Base-by-base conservation (phyloP, 495 filamentous ascomycete genomes). In the Cryomyces minteri region DNA sequence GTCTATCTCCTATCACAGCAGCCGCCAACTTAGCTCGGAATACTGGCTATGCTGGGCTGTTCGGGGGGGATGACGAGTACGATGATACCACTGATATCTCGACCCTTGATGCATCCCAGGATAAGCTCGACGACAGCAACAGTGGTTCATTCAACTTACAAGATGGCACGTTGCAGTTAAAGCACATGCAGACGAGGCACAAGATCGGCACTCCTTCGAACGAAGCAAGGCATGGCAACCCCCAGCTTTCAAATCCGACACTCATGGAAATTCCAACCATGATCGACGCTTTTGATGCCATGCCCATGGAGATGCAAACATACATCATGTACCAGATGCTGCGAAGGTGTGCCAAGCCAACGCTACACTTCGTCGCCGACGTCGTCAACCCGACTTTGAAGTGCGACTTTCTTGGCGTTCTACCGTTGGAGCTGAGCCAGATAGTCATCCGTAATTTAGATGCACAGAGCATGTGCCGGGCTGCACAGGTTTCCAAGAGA, bases 241-340 rank as follows among this genome's bases (percentile, higher is more conserved):
- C 57, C 0, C 57, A 58, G 32, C 43, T 57, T 36, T 51, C 52
- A 5, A 59, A 64, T 11, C 57, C 70, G 4, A 71, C 71, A 6
- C 46, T 82, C 31, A 72, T 81, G 70, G 82, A 88, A 54, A 82
- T 88, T 41, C 82, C 80, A 0, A 72, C 69, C 6, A 84, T 96
- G 71, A 58, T 99, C 11, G 84, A 94, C 49, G 79, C 76, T 31
- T 96, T 99, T 53, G 92, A 95, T 58, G 69, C 79, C 6, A 80
- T 96, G 66, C 86, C 92, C 0, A 72, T 80, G 31, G 78, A 86
- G 48, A 70, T 96, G 70, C 85, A 96, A 58, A 80, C 76, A 0
- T 93, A 92, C 56, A 74, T 99, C 55, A 94, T 96, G 82, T 95
- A 88, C 56, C 87, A 96, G 54, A 74, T 99, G 33, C 69, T 99